Base-by-base conservation (phyloP, 192 early-diverging fungal genomes). In the Gryganskiella cystojenkinii region DNA sequence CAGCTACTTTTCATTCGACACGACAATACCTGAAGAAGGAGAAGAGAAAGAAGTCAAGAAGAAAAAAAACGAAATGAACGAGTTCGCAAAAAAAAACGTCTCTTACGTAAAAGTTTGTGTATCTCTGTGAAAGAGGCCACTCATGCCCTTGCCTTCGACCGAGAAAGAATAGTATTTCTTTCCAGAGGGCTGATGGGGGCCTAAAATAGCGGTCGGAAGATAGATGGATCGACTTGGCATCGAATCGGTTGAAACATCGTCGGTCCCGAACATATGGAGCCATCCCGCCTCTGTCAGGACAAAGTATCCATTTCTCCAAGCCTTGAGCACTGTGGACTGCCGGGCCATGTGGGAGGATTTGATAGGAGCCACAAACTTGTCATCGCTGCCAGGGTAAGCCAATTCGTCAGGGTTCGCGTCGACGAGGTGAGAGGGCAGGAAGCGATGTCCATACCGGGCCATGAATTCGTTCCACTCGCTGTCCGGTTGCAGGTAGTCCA, bases 291-390 rank as follows among this genome's bases (percentile, higher is more conserved):
- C 71, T 5, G 81, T 83, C 28, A 87, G 45, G 11, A 84, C 75
- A 80, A 82, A 87, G 45, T 54, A 82, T 5, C 80, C 69, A 11
- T 84, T 76, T 30, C 65, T 72, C 61, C 70, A 87, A 44, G 70
- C 70, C 56, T 81, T 83, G 27, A 82, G 61, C 3, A 87, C 79
- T 8, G 79, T 73, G 14, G 75, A 81, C 10, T 70, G 56, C 0
- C 85, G 72, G 14, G 67, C 64, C 58, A 84, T 52, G 30, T 78
- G 64, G 14, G 80, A 83, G 7, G 80, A 73, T 35, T 65, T 81
- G 25, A 87, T 13, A 17, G 81, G 80, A 25, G 64, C 8, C 11
- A 84, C 79, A 20, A 55, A 60, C 0, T 67, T 75, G 40, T 79
- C 72, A 10, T 68, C 59, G 42, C 84, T 84, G 52, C 83, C 74